Base-by-base conservation (phyloP, 2,329 filamentous ascomycete species). In the Aspergillus sp. region DNA sequence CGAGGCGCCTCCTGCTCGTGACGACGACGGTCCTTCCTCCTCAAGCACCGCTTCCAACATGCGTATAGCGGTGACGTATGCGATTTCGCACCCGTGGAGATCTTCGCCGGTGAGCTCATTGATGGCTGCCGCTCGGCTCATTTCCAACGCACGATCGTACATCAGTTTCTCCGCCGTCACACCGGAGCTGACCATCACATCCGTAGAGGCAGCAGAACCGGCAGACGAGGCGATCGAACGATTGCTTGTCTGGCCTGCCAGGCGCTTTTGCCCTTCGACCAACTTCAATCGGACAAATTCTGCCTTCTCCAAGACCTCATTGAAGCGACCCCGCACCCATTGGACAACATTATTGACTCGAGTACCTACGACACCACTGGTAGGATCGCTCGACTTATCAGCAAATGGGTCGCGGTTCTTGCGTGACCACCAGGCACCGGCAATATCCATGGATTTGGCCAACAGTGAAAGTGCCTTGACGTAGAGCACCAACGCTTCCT, bases 11-110 rank as follows among this genome's bases (percentile, higher is more conserved):
- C 57, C 60, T 13, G 60, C 51, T 35, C 55, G 55, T 19, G 37
- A 17, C 9, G 68, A 17, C 7, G 68, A 63, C 51, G 77, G 73
- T 44, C 83, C 89, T 50, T 95, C 90, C 42, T 80, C 85, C 59
- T 98, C 93, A 49, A 98, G 72, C 3, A 98, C 88, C 13, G 91
- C 93, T 70, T 98, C 91, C 12, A 97, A 79, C 86, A 98, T 93
- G 53, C 88, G 82, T 55, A 97, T 90, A 0, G 93, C 90, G 0
- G 93, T 97, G 46, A 88, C 79, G 64, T 98, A 98, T 15, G 90
- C 90, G 22, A 95, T 83, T 63, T 97, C 90, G 63, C 91, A 97
- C 13, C 90, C 89, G 0, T 76, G 72, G 20, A 97, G 74, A 66
- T 97, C 90, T 53, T 93, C 88, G 49, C 91, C 90, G 2, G 93